These are phyloP conservation scores for Coemansia sp. DNA, from an alignment of 192 early-diverging fungal genomes.

Conservation along the genomic window DNA sequence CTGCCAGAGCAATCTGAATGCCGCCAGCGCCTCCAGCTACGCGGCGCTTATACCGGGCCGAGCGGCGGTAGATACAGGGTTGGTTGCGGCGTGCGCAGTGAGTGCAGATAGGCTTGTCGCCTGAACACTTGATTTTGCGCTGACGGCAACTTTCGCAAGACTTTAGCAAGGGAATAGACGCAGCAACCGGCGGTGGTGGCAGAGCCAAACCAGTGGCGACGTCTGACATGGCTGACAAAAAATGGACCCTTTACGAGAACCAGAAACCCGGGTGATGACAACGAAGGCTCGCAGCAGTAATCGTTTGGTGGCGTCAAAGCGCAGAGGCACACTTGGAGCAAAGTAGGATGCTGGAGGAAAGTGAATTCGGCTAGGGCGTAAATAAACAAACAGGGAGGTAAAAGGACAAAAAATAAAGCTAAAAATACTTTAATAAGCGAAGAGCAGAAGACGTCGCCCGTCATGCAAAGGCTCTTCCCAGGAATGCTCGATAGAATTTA, in stretches of 20 bases:
- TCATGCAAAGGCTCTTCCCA: background rate
- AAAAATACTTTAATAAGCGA: background rate
- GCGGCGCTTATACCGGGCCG: conserved; percentile 53
- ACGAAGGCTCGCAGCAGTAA: background rate
- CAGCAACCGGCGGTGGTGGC: conserved; percentile 2
- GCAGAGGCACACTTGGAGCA: background rate
- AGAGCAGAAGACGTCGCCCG: background rate
- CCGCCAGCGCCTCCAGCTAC: conserved; percentile 4
- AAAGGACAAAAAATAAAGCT: background rate
- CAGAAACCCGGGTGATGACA: background rate
- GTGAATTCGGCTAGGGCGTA: background rate
- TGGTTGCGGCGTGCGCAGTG: conserved; percentile 51
- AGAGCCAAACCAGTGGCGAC: conserved; percentile 5
- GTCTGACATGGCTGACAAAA: background rate
- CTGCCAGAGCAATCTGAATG: background rate
- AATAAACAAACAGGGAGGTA: background rate
- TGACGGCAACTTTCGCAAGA: conserved; percentile 54
- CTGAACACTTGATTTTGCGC: conserved; percentile 52
- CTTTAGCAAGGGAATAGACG: conserved; percentile 48
- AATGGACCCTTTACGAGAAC: too few relatives aligned
- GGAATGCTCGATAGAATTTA: too few relatives aligned
- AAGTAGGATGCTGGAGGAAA: background rate
- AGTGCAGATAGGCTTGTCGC: conserved; percentile 48
- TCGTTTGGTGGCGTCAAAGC: background rate
- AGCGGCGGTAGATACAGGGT: conserved; percentile 50